phyloP scores from a whole-genome alignment of 805 yeast species.

The Lachancea sp. region DNA sequence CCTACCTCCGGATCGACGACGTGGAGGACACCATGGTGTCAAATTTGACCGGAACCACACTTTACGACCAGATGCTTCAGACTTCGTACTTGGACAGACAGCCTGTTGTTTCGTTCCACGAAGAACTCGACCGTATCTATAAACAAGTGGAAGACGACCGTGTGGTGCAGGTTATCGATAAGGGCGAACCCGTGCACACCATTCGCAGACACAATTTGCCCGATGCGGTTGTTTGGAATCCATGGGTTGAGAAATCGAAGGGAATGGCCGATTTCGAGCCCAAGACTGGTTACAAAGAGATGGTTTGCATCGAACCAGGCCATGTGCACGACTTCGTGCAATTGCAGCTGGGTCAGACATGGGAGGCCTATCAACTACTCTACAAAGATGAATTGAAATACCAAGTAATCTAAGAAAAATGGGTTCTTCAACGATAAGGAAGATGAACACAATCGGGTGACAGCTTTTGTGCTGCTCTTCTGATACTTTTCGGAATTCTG shows the following conservation, averaged over 20 bases:
- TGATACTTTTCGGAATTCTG: not conserved
- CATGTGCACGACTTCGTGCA: conserved; percentile 62
- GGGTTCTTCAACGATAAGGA: too few species aligned
- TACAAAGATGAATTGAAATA: conserved; percentile 54
- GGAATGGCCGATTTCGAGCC: conserved; percentile 89
- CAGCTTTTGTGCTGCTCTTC: too few species aligned
- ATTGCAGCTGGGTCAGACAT: conserved; percentile 63
- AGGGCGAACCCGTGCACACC: conserved; percentile 65
- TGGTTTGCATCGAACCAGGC: conserved; percentile 97
- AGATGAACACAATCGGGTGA: not conserved
- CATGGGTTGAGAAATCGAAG: conserved; percentile 80
- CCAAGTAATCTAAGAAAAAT: conserved; percentile 41
- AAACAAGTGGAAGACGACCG: conserved; percentile 50
- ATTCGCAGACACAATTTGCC: conserved; percentile 56
- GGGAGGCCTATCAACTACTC: conserved; percentile 64
- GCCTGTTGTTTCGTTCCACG: conserved; percentile 66
- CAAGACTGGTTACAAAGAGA: conserved; percentile 69
- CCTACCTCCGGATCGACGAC: conserved; percentile 71
- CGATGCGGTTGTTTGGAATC: conserved; percentile 92
- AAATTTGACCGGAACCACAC: conserved; percentile 65
- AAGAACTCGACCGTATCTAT: conserved; percentile 84
- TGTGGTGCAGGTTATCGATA: conserved; percentile 59
- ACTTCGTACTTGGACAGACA: conserved; percentile 60
- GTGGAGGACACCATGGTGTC: conserved; percentile 71
- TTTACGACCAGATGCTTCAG: conserved; percentile 69